A percentile compares a stretch with the other conserved stretches of the same genome.
Conservation (phyloP, 495 filamentous ascomycete species). For the Aspergillus haitiensis region DNA sequence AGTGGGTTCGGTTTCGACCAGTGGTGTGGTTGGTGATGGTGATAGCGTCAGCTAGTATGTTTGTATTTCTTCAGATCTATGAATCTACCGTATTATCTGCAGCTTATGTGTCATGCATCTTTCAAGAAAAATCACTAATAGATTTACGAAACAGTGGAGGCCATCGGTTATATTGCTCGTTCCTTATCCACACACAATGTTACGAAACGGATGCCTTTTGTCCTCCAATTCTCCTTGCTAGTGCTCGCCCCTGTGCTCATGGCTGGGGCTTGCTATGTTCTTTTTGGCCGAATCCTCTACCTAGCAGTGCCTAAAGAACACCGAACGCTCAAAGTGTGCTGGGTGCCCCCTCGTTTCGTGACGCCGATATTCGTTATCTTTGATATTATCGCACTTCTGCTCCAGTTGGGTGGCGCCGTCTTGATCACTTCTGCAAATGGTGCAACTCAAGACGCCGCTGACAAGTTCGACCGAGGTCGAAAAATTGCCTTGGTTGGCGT, state of each 20-base stretch:
- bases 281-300: conserved; percentile 52
- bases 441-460: conserved; percentile 17
- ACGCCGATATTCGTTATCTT: conserved; percentile 37
- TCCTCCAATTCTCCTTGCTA: conserved; percentile 41
- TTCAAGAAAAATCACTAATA: conserved; percentile 2
- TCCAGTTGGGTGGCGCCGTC: conserved; percentile 35
- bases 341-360: conserved; percentile 47
- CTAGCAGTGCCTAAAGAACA: conserved; percentile 35
- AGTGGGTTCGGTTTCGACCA: conserved; percentile 42
- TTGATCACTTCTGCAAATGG: conserved; percentile 31
- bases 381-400: conserved; percentile 33
- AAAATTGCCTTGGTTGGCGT: conserved; percentile 41
- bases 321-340: conserved; percentile 36
- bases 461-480: conserved; percentile 38
- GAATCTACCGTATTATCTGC: not conserved
- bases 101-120: not conserved
- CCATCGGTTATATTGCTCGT: conserved; percentile 45
- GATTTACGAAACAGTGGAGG: conserved; percentile 40
- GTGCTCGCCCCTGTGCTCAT: conserved; percentile 46
- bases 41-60: conserved; percentile 44
- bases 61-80: not conserved
- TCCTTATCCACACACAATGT: conserved; percentile 36
- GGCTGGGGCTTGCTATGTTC: conserved; percentile 57
- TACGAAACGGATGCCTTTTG: conserved; percentile 29
- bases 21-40: conserved; percentile 51